These are phyloP conservation scores for Microstegium vimineum DNA, from an alignment of 176 grass and related monocot species.

Conservation along the genomic window DNA sequence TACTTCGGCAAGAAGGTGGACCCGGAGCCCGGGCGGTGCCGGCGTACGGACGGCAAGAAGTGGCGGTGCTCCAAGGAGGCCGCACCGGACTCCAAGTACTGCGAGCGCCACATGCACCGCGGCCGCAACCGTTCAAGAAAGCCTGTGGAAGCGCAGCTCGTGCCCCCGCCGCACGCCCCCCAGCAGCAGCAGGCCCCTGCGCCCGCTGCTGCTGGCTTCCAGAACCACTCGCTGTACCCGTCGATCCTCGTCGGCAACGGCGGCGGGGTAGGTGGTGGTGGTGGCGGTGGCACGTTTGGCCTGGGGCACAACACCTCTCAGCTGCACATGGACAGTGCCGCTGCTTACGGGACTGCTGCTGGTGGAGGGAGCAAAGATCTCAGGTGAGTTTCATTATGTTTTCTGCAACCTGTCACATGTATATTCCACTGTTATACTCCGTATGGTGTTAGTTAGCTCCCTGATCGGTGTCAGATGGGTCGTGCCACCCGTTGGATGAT, in stretches of 20 bases:
- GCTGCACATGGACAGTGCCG: slow-evolving; percentile 39
- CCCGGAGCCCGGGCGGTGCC: slow-evolving; percentile 86
- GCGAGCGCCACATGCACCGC: slow-evolving; percentile 97
- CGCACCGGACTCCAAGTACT: slow-evolving; percentile 88
- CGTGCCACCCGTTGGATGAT: not conserved
- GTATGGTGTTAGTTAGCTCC: not conserved
- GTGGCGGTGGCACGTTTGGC: slow-evolving; percentile 16
- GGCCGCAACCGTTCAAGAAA: slow-evolving; percentile 99
- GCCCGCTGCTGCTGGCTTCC: slow-evolving; percentile 13
- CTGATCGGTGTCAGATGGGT: slow-evolving; percentile 9
- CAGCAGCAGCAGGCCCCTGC: slow-evolving; percentile 8
- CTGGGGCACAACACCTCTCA: slow-evolving; percentile 36
- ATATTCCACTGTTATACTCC: not conserved
- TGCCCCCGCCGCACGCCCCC: slow-evolving; percentile 20
- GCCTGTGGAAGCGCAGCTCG: slow-evolving; percentile 92
- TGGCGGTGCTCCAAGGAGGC: slow-evolving; percentile 96
- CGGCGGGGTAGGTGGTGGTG: not conserved
- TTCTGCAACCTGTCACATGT: not conserved
- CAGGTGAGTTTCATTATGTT: slow-evolving; percentile 29
- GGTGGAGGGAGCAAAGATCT: slow-evolving; percentile 48
- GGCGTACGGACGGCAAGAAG: slow-evolving; percentile 97
- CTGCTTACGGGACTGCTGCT: slow-evolving; percentile 37
- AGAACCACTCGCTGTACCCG: slow-evolving; percentile 44
- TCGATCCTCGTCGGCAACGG: not conserved
- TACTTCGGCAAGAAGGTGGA: slow-evolving; percentile 95